These are phyloP conservation scores for Crithidia bombi DNA, from an alignment of 208 protist species.

Conservation along the genomic window DNA sequence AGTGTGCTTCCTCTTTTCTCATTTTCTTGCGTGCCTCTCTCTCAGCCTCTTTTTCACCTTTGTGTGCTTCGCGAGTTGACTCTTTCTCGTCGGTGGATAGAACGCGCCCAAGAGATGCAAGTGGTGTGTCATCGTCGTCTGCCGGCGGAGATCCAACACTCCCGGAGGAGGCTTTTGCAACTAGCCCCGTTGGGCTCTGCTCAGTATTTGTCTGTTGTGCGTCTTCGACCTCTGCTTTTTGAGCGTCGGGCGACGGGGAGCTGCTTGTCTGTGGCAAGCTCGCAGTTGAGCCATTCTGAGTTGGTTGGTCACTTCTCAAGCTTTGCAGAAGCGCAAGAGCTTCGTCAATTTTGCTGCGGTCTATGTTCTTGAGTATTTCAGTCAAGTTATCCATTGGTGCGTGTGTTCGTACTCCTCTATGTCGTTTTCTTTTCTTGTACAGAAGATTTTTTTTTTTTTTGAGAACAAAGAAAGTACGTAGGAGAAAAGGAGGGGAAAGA, in stretches of 20 bases:
- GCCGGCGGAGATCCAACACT: not conserved
- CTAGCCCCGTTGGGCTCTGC: not conserved
- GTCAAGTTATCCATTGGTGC: conserved; percentile 31
- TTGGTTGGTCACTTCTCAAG: conserved; percentile 5
- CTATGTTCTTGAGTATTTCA: conserved; percentile 32
- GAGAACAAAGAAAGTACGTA: no score
- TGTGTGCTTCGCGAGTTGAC: conserved; percentile 13
- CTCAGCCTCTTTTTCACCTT: conserved; percentile 27
- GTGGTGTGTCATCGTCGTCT: conserved; percentile 21
- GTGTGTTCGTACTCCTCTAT: not conserved
- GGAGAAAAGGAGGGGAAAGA: no score
- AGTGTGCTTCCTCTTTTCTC: conserved; percentile 20
- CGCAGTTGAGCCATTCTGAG: not conserved
- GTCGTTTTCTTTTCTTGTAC: not conserved
- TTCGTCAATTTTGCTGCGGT: conserved; percentile 39
- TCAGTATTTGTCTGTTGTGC: not conserved
- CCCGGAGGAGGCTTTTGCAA: not conserved
- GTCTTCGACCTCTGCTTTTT: not conserved
- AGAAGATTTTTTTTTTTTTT: not conserved
- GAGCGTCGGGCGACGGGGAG: not conserved
- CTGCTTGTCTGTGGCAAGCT: not conserved
- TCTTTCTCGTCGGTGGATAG: conserved; percentile 26
- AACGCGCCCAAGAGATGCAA: conserved; percentile 15
- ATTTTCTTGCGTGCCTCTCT: conserved; percentile 26
- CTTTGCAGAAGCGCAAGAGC: conserved; percentile 35